Percentiles rank a stretch among this genome's conserved stretches.
Conservation (phyloP, 345 rosid species). For the Brassica rapa region DNA sequence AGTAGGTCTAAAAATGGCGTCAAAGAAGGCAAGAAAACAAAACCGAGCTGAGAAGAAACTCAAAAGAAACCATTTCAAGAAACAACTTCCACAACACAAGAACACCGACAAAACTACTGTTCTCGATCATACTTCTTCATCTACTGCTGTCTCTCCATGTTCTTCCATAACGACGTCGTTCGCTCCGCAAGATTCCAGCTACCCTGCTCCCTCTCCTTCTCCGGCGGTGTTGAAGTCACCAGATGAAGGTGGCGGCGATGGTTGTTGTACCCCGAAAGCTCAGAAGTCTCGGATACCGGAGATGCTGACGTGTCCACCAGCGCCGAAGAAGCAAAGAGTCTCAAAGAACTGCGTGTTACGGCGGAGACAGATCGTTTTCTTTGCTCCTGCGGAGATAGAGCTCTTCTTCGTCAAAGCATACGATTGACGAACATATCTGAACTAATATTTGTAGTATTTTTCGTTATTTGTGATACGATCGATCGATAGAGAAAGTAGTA, state of each 20-base stretch:
- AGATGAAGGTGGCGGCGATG: neutral
- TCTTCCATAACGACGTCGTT: constrained; percentile 22
- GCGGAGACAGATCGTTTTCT: constrained; percentile 77
- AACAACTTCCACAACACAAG: constrained; percentile 32
- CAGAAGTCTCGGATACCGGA: constrained; percentile 71
- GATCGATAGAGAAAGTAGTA: neutral
- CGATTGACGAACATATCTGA: constrained; percentile 8
- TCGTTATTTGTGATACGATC: neutral
- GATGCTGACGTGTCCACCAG: constrained; percentile 84
- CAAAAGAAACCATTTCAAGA: constrained; percentile 35
- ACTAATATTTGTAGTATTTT: neutral
- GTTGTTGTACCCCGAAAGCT: constrained; percentile 80
- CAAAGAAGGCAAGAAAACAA: constrained; percentile 38
- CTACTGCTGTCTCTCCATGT: constrained; percentile 28
- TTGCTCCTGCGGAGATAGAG: constrained; percentile 89
- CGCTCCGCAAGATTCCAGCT: constrained; percentile 20
- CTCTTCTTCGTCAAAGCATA: constrained; percentile 76
- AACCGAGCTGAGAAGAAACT: constrained; percentile 15
- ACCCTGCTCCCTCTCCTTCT: constrained; percentile 15
- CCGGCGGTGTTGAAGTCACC: constrained; percentile 8
- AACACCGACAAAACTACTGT: constrained; percentile 9
- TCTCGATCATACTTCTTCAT: constrained; percentile 20
- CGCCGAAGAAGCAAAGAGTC: constrained; percentile 81
- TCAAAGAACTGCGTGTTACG: constrained; percentile 45
- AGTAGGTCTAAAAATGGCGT: constrained; percentile 35